Evolutionary conservation across 352 stramenopile species (phyloP).

Genomic region (Phytophthora quininea): DNA sequence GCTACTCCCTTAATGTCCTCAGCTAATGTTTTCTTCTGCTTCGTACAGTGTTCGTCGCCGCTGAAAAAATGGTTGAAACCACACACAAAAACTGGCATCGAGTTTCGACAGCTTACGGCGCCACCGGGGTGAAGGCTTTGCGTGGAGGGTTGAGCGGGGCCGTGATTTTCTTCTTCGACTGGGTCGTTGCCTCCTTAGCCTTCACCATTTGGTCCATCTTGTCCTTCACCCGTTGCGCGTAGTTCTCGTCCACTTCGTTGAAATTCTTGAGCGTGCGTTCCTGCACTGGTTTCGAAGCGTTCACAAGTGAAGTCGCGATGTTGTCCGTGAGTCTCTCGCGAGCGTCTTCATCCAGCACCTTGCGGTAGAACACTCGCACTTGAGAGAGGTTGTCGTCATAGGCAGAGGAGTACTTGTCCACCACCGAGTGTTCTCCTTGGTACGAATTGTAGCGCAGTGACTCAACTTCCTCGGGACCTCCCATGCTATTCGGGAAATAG

Average conservation of each 20-base stretch:
- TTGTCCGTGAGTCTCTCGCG: slow-evolving; percentile 75
- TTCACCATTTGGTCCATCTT: slow-evolving; percentile 44
- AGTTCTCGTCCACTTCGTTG: slow-evolving; percentile 38
- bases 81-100: background rate
- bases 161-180: slow-evolving; percentile 37
- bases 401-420: slow-evolving; percentile 56
- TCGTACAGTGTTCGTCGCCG: no score
- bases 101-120: slow-evolving; percentile 19
- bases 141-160: slow-evolving; percentile 37
- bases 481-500: slow-evolving; percentile 83
- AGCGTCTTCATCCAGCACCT: slow-evolving; percentile 62
- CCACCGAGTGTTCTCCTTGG: slow-evolving; percentile 33
- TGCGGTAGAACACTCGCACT: slow-evolving; percentile 65
- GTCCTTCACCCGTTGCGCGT: slow-evolving; percentile 37
- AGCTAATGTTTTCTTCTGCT: background rate
- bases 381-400: slow-evolving; percentile 86
- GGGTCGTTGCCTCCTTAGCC: slow-evolving; percentile 21
- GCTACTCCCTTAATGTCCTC: background rate
- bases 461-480: slow-evolving; percentile 40
- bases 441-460: slow-evolving; percentile 28
- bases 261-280: slow-evolving; percentile 43
- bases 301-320: slow-evolving; percentile 66
- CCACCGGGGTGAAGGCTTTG: slow-evolving; percentile 38
- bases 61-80: background rate
- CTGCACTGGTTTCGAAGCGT: slow-evolving; percentile 45